Evolutionary conservation across 805 yeast species (phyloP).

Genomic region (Ogataea wickerhamii): DNA sequence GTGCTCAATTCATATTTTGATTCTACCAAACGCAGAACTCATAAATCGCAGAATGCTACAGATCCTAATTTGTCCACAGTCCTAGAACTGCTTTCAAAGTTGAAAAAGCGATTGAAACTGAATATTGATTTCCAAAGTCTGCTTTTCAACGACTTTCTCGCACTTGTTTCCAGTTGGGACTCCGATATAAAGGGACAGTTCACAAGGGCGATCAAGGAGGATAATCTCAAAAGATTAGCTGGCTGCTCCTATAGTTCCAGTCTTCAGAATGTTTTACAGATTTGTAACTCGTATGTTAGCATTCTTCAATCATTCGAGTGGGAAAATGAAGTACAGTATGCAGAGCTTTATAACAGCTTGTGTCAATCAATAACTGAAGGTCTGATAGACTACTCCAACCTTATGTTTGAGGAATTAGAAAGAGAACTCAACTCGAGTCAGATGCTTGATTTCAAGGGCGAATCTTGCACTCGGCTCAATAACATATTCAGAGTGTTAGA

Average conservation of each 20-base stretch:
- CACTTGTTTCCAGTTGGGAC: conserved; percentile 25
- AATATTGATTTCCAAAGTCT: conserved; percentile 24
- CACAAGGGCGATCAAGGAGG: conserved; percentile 53
- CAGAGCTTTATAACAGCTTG: conserved; percentile 56
- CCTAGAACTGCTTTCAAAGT: conserved; percentile 9
- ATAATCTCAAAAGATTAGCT: conserved; percentile 43
- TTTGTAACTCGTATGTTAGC: conserved; percentile 35
- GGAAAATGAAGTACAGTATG: conserved; percentile 60
- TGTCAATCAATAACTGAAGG: conserved; percentile 63
- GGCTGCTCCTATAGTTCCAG: conserved; percentile 30
- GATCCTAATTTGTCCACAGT: conserved; percentile 12
- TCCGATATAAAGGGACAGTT: conserved; percentile 29
- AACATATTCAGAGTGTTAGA: conserved; percentile 24
- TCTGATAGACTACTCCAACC: conserved; percentile 46
- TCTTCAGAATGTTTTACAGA: conserved; percentile 26
- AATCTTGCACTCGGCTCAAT: conserved; percentile 29
- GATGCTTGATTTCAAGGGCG: conserved; percentile 17
- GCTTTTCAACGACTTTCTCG: conserved; percentile 22
- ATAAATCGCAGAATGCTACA: background rate
- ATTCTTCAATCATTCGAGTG: conserved; percentile 62
- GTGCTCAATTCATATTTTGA: conserved; percentile 19
- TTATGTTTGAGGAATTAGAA: conserved; percentile 22
- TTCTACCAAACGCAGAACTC: background rate
- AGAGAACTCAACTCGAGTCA: conserved; percentile 17
- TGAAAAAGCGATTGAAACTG: conserved; percentile 18